Evolutionary conservation across 2,329 filamentous ascomycete species (phyloP), one percentile per base, ranked within the genome.

Genomic region (Ascocoryne sarcoides): DNA sequence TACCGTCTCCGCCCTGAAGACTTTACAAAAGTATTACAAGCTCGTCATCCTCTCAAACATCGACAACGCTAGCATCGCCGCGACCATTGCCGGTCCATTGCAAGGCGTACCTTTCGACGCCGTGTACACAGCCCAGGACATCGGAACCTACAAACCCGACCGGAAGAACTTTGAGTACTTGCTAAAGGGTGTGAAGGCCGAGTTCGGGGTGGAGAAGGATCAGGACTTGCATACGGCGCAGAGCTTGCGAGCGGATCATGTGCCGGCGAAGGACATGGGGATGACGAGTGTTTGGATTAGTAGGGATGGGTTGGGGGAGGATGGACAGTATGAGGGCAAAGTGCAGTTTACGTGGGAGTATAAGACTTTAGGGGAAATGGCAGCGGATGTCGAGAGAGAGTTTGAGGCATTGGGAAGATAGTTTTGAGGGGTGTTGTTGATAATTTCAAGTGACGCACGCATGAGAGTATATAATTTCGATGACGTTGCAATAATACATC

Each of bases 81-180:
- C 40, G 12, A 67, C 62, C 2, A 63, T 68, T 12, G 54, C 61
- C 1, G 66, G 70, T 0, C 67, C 71, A 0, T 58, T 80, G 2
- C 51, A 66, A 29, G 67, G 66, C 1, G 63, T 71, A 16, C 50
- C 65, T 1, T 70, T 85, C 52, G 77, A 82, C 50, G 66, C 71
- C 3, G 62, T 84, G 28, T 71, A 81, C 54, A 85, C 80, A 0
- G 83, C 82, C 0, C 67, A 86, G 56, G 77, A 84, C 29, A 73
- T 86, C 19, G 81, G 82, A 0, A 72, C 68, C 10, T 87, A 86
- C 56, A 88, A 87, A 62, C 83, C 83, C 0, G 68, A 78, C 49
- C 53, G 65, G 20, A 62, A 64, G 37, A 85, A 86, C 47, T 87
- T 87, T 44, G 67, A 75, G 42, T 76, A 79, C 54, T 67, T 86